These are phyloP conservation scores for Mortierella sp. DNA, from an alignment of 371 early-diverging fungal genomes.

Conservation along the genomic window DNA sequence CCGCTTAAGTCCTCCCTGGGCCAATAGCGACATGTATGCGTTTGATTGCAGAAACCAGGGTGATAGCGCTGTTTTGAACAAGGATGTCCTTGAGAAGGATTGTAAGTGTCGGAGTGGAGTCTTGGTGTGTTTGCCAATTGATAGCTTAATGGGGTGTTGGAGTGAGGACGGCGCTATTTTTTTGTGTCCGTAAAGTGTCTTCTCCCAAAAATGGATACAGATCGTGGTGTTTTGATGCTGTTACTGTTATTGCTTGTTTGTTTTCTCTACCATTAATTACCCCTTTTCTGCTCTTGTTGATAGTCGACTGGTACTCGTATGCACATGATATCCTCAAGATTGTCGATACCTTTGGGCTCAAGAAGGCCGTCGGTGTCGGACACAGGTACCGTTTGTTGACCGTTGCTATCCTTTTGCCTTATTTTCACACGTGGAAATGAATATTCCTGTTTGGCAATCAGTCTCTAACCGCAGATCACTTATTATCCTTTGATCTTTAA, in stretches of 20 bases:
- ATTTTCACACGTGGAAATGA: not conserved
- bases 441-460: not conserved
- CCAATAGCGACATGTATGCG: conserved; percentile 41
- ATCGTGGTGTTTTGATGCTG: not conserved
- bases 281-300: not conserved
- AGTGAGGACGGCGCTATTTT: no score
- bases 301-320: conserved; percentile 53
- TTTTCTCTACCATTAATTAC: not conserved
- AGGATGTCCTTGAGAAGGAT: conserved; percentile 33
- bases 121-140: not conserved
- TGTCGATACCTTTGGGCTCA: conserved; percentile 44
- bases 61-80: conserved; percentile 51
- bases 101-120: conserved; percentile 26
- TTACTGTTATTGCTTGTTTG: not conserved
- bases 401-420: not conserved
- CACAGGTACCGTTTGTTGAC: conserved; percentile 33
- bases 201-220: not conserved
- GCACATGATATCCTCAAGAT: conserved; percentile 44
- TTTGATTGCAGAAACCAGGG: conserved; percentile 55
- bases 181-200: not conserved
- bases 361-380: conserved; percentile 48
- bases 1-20: conserved; percentile 41
- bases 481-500: not conserved
- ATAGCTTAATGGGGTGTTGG: not conserved
- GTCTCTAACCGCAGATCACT: not conserved